Percentiles rank a stretch among this genome's conserved stretches.
phyloP scores from a whole-genome alignment of 176 grass and related monocot genomes.

The Dactylis glomerata region DNA sequence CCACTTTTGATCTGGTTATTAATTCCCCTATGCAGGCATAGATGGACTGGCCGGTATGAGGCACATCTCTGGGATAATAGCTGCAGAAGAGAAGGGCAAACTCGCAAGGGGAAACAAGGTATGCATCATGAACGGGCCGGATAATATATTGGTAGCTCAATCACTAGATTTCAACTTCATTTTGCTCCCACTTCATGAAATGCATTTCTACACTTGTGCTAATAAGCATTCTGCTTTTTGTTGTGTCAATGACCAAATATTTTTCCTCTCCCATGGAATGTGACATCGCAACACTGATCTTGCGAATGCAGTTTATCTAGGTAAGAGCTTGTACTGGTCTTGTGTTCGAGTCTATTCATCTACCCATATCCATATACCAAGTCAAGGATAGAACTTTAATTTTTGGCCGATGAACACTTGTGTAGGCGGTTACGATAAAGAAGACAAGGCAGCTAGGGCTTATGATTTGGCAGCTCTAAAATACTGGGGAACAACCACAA shows the following conservation, averaged over 20 bases:
- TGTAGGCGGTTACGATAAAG: conserved; percentile 67
- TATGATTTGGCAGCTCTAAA: conserved; percentile 83
- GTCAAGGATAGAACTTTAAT: background rate
- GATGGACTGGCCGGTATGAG: conserved; percentile 75
- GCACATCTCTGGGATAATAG: conserved; percentile 82
- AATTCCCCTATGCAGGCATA: conserved; percentile 29
- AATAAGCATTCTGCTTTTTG: conserved; percentile 11
- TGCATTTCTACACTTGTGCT: background rate
- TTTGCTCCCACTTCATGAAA: background rate
- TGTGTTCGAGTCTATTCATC: background rate
- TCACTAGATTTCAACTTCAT: background rate
- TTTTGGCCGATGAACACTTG: background rate
- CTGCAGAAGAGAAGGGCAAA: conserved; percentile 71
- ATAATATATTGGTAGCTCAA: background rate
- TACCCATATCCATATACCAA: background rate
- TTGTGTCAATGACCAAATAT: background rate
- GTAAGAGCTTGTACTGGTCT: conserved; percentile 14
- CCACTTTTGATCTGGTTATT: background rate
- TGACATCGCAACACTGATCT: background rate
- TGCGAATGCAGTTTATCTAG: conserved; percentile 59
- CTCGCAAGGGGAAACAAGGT: conserved; percentile 81
- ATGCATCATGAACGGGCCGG: background rate
- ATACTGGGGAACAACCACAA: conserved; percentile 73
- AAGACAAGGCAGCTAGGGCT: conserved; percentile 69
- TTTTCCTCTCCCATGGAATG: background rate